Base-by-base conservation (phyloP, 2,329 filamentous ascomycete genomes). In the Clonostachys chloroleuca region DNA sequence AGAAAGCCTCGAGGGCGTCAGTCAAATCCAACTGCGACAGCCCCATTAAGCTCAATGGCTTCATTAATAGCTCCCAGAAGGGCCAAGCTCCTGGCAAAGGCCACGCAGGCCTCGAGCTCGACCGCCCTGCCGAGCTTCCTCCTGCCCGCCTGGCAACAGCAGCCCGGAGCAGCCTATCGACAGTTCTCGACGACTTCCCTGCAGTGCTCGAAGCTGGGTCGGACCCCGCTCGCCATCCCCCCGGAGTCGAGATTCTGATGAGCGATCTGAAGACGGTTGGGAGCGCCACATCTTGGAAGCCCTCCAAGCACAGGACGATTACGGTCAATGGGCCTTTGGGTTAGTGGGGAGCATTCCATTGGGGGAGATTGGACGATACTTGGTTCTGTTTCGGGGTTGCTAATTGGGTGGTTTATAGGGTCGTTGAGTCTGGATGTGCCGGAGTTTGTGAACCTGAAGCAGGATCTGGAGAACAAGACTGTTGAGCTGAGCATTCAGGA, bases 291-390 rank as follows among this genome's bases (percentile, higher is more conserved):
- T 79, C 80, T 37, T 84, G 82, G 52, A 74, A 82, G 54, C 73
- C 75, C 52, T 79, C 84, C 56, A 72, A 80, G 34, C 83, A 80
- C 59, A 80, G 83, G 55, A 86, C 74, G 4, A 80, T 95, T 46
- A 84, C 86, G 45, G 81, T 96, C 40, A 82, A 84, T 58, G 92
- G 92, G 6, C 92, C 92, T 5, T 69, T 94, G 56, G 92, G 86
- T 88, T 48, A 36, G 30, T 24, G 34, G 44, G 24, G 45, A 39
- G 36, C 36, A n/a, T 39, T n/a, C 14, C 17, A 39, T 39, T n/a
- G 14, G 36, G 36, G 36, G 14, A 14, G 36, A 39, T n/a, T 18
- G 36, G 36, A n/a, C 7, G 10, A n/a, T 39, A 4, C 10, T 12
- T 39, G 14, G 40, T 42, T 42, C 13, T 46, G 20, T 34, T 24